Base-by-base conservation (phyloP, 2,329 filamentous ascomycete genomes). In the Penicillium sclerotigenum region DNA sequence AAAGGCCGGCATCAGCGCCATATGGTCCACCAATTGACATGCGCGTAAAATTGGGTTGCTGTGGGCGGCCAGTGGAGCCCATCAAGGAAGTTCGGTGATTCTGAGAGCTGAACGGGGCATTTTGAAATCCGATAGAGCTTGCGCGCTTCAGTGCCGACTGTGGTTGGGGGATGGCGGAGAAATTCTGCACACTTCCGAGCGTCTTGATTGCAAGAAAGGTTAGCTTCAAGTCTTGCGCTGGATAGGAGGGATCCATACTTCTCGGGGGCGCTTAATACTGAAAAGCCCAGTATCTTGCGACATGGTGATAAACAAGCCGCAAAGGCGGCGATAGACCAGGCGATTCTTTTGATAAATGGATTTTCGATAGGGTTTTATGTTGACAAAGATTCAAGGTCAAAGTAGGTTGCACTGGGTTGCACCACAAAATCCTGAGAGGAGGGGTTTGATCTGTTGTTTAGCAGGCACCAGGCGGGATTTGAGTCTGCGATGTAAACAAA, bases 111-210 rank as follows among this genome's bases (percentile, higher is more conserved):
- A 84, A 87, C 43, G 83, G 84, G 56, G 80, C 79, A 68, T 83
- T 82, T 57, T 84, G 82, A 67, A 85, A 80, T 69, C 85, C 86
- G 65, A 86, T 86, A 13, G 91, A 92, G 69, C 87, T 94, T 29
- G 90, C 89, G 73, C 94, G 90, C 80, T 99, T 99, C 83, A 99
- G 88, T 38, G 91, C 90, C 38, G 93, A 97, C 28, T 89, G 83
- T 9, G 94, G 93, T 77, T 96, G 91, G 20, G 94, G 94, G 60
- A 99, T 90, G 22, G 86, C 85, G 20, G 89, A 89, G 73, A 91
- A 93, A 73, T 87, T 85, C 72, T 86, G 93, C 69, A 96, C 86
- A 64, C 87, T 87, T 62, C 88, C 92, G 58, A 97, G 84, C 52
- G 94, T 97, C 91, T 75, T 54, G 11, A 56, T 46, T 34, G 49